phyloP scores from a whole-genome alignment of 805 yeast genomes.

The Candida maesae region DNA sequence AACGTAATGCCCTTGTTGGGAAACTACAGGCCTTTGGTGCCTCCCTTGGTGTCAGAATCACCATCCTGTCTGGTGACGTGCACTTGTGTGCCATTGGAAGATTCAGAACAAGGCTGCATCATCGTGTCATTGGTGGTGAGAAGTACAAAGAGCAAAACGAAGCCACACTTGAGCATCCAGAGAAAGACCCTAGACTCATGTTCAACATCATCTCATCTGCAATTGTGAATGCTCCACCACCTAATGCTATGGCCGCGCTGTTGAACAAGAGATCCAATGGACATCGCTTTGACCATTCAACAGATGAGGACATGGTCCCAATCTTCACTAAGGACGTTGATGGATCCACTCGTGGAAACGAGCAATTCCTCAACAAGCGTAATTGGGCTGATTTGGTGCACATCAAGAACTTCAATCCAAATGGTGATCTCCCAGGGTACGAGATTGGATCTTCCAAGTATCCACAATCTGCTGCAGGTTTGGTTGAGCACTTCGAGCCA shows the following conservation, averaged over 20 bases:
- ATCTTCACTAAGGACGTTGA: conserved; percentile 60
- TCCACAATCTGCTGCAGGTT: conserved; percentile 39
- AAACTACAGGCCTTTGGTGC: conserved; percentile 66
- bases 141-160: conserved; percentile 36
- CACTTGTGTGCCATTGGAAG: conserved; percentile 85
- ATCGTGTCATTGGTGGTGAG: conserved; percentile 34
- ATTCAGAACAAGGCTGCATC: conserved; percentile 54
- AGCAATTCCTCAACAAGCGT: conserved; percentile 57
- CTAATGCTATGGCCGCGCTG: conserved; percentile 75
- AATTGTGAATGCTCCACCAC: conserved; percentile 90
- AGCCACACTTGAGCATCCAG: conserved; percentile 46
- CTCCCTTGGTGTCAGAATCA: conserved; percentile 60
- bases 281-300: conserved; percentile 60
- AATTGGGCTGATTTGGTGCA: conserved; percentile 72
- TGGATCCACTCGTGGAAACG: conserved; percentile 44
- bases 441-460: conserved; percentile 30
- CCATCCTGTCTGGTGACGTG: conserved; percentile 90
- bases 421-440: conserved; percentile 19
- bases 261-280: conserved; percentile 59
- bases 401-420: conserved; percentile 33
- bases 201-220: conserved; percentile 88
- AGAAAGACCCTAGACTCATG: conserved; percentile 69
- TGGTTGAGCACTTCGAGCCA: conserved; percentile 10
- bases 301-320: conserved; percentile 81
- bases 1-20: conserved; percentile 68